Evolutionary conservation across 495 filamentous ascomycete species (phyloP).

Genomic region (Bathelium albidoporum): DNA sequence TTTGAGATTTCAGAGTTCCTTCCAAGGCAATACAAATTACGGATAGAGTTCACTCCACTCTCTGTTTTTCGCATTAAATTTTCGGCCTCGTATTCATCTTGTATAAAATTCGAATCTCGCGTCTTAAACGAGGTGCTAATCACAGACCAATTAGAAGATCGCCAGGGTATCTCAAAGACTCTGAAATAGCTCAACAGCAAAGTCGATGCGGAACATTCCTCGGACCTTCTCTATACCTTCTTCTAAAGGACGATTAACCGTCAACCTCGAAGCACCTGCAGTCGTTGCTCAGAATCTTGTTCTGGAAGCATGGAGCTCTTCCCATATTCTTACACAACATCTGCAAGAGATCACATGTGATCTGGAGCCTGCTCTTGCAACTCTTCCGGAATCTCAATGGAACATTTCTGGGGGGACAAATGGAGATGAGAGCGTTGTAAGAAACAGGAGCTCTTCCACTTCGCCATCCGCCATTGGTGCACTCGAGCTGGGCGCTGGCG

Average conservation of each 20-base stretch:
- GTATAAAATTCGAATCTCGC: too few relatives aligned
- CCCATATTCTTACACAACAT: neutral
- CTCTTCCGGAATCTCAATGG: neutral
- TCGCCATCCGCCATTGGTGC: neutral
- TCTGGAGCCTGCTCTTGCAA: neutral
- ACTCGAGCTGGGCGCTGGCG: slow-evolving; percentile 20
- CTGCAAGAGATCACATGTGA: neutral
- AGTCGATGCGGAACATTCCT: neutral
- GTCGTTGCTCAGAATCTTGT: neutral
- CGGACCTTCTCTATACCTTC: neutral
- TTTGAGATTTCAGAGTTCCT: too few relatives aligned
- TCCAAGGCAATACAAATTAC: too few relatives aligned
- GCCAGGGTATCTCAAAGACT: too few relatives aligned
- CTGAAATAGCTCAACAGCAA: neutral
- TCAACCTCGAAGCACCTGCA: neutral
- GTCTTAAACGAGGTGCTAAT: too few relatives aligned
- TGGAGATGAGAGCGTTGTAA: neutral
- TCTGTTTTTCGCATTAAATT: too few relatives aligned
- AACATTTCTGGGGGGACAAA: neutral
- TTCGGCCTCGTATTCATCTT: too few relatives aligned
- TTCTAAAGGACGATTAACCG: neutral
- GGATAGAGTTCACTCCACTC: too few relatives aligned
- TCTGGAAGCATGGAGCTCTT: slow-evolving; percentile 2
- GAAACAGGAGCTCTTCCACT: neutral
- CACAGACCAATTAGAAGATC: too few relatives aligned